Base-by-base conservation (phyloP, 371 early-diverging fungal genomes). In the Actinomucor elegans region DNA sequence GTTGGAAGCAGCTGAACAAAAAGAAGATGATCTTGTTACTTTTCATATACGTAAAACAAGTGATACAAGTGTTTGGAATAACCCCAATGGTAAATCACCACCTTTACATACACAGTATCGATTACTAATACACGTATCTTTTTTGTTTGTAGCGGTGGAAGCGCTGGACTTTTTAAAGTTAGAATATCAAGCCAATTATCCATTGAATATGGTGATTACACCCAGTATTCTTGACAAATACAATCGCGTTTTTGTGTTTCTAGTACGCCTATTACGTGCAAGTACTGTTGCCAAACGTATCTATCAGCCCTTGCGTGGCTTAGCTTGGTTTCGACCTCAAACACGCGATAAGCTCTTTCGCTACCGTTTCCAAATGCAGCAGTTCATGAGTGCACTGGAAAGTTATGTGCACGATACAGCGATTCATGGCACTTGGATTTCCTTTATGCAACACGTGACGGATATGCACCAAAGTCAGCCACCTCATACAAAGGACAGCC, bases 81-180 rank as follows among this genome's bases (percentile, higher is more conserved):
- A 76, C 48, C 69, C 64, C 3, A 55, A 65, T 18, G 69, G 80
- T 80, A 68, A 44, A 59, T 31, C 7, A 34, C 27, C 18, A 17
- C 18, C 14, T 8, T 27, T 29, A 20, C 15, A 47, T 12, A 14
- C 2, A 45, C 7, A 4, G 26, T 1, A 23, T 23, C 12, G 2
- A 23, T 52, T 46, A 14, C 38, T 38, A n/a, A 7, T 5, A 20
- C 18, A 32, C 8, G 20, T 11, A 29, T 3, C 14, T 34, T 43
- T 11, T 9, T 11, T 23, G 29, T 43, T 9, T 24, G 27, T 48
- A 56, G 56, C 38, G 7, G 44, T 79, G 14, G 73, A 73, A n/a
- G 79, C 81, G 10, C 57, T 80, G 1, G 78, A 77, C 42, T 83
- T 83, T 52, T 53, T 83, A 44, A 67, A 71, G n/a, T 21, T 79